A percentile compares a stretch with the other conserved stretches of the same genome.
These are phyloP conservation scores for Blepharisma japonicum DNA, from an alignment of 73 alveolate species.

Conservation along the genomic window DNA sequence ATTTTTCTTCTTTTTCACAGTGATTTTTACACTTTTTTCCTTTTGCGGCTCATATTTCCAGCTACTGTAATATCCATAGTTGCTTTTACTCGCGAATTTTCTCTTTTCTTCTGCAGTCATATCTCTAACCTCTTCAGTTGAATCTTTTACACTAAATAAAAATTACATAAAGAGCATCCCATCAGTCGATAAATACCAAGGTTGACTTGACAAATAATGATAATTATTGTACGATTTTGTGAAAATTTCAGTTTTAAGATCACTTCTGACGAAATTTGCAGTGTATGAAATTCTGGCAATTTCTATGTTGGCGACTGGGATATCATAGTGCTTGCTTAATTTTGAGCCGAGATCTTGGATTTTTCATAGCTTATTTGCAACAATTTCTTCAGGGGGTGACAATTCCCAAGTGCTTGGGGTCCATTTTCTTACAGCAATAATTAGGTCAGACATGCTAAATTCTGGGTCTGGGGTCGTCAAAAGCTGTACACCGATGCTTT, in stretches of 20 bases:
- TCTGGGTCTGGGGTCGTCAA: not conserved
- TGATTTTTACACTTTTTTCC: conserved; percentile 23
- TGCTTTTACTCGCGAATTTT: not conserved
- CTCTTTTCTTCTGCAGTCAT: conserved; percentile 22
- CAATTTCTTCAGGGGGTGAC: conserved; percentile 10
- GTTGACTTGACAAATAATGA: not conserved
- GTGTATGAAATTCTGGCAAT: conserved; percentile 18
- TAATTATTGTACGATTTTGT: not conserved
- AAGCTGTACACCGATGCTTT: not conserved
- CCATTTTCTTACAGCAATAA: not conserved
- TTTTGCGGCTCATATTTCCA: conserved; percentile 27
- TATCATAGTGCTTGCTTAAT: not conserved
- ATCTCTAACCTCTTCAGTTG: conserved; percentile 28
- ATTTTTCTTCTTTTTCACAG: not conserved
- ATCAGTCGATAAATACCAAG: conserved; percentile 28
- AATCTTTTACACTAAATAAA: conserved; percentile 28
- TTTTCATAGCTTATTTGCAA: not conserved
- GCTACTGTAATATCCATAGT: not conserved
- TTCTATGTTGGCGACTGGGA: not conserved
- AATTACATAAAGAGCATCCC: conserved; percentile 22
- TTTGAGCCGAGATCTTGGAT: conserved; percentile 5
- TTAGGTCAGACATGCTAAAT: not conserved
- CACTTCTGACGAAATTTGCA: conserved; percentile 15
- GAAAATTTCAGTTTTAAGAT: conserved; percentile 16
- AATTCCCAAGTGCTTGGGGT: conserved; percentile 27